Percentiles rank a stretch among this genome's conserved stretches.
Conservation (phyloP, 2,329 filamentous ascomycete species). For the Paracamarosporium sp. region DNA sequence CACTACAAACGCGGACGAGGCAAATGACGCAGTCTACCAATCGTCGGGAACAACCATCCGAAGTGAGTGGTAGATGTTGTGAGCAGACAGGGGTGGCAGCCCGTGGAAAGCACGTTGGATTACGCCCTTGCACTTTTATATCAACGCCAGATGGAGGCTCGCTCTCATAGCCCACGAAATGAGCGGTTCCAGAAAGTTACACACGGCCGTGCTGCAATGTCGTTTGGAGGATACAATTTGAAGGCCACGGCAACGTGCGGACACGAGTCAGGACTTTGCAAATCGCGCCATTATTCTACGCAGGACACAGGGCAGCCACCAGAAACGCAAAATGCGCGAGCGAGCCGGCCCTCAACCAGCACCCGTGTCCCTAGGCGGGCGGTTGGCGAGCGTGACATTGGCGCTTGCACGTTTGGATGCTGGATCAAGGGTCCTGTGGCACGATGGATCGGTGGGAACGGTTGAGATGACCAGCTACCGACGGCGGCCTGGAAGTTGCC, state of each 20-base stretch:
- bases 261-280: conserved; percentile 1
- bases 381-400: background rate
- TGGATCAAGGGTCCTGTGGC: background rate
- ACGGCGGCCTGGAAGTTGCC: background rate
- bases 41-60: background rate
- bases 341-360: background rate
- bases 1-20: background rate
- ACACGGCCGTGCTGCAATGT: background rate
- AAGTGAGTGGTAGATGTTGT: background rate
- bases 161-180: background rate
- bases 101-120: background rate
- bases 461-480: background rate
- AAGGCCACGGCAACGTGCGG: background rate
- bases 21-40: background rate
- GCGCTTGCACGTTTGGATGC: background rate
- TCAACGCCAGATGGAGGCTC: background rate
- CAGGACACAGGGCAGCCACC: background rate
- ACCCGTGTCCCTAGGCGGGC: background rate
- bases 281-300: background rate
- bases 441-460: background rate
- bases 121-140: background rate
- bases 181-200: background rate
- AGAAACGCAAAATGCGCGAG: background rate
- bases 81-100: conserved; percentile 1
- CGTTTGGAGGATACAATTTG: background rate